phyloP scores from a whole-genome alignment of 2,329 filamentous ascomycete genomes.

The Colletotrichum sp. region DNA sequence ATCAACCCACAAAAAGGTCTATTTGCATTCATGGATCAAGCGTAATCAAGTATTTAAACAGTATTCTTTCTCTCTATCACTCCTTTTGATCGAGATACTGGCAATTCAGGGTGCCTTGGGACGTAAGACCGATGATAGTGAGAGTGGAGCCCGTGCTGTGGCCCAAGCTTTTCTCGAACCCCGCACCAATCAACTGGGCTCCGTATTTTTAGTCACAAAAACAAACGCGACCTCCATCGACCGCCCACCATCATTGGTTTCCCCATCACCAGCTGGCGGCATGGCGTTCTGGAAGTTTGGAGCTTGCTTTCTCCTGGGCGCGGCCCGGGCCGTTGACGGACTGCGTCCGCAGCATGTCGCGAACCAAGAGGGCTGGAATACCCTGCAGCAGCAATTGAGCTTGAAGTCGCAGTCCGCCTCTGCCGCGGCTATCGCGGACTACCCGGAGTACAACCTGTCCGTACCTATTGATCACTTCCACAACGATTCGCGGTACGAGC shows the following conservation, averaged over 20 bases:
- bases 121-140: neutral
- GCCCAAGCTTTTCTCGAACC: neutral
- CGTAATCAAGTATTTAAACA: neutral
- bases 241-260: conserved; percentile 1
- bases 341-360: neutral
- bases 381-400: conserved; percentile 7
- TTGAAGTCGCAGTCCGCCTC: neutral
- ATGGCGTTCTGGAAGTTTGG: conserved; percentile 8
- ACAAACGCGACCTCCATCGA: neutral
- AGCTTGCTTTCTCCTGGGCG: conserved; percentile 5
- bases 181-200: neutral
- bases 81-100: too few relatives aligned
- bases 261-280: neutral
- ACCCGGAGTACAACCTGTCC: conserved; percentile 43
- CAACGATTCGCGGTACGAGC: conserved; percentile 78
- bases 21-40: neutral
- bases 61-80: too few relatives aligned
- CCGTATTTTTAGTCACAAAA: conserved; percentile 14
- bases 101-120: neutral
- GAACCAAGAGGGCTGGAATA: neutral
- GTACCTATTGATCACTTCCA: conserved; percentile 81
- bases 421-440: conserved; percentile 22
- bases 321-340: neutral
- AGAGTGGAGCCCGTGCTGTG: too few relatives aligned
- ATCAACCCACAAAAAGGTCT: neutral